A percentile compares a stretch with the other conserved stretches of the same genome.
Conservation (phyloP, 140 eudicot species). For the Senecio squalidus region DNA sequence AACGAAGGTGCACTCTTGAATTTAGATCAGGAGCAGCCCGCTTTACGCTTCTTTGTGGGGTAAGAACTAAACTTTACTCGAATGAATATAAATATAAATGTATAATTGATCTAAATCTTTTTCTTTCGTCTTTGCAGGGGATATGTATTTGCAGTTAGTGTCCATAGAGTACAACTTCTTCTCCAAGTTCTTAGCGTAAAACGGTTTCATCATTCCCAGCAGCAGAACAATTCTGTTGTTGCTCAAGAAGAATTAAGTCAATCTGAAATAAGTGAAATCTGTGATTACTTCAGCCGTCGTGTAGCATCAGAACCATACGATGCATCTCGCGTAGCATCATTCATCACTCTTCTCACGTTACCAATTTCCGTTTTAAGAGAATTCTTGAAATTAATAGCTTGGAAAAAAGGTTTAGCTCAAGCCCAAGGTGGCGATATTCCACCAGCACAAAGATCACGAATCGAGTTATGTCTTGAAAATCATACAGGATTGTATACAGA, state of each 20-base stretch:
- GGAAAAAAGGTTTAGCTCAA: conserved; percentile 84
- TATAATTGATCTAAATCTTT: background rate
- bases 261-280: conserved; percentile 84
- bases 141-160: conserved; percentile 96
- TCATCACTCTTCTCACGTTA: conserved; percentile 85
- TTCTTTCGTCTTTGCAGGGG: conserved; percentile 52
- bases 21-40: conserved; percentile 99
- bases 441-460: conserved; percentile 81
- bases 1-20: conserved; percentile 92
- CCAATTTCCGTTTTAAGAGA: conserved; percentile 88
- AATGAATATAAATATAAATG: background rate
- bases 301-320: conserved; percentile 99
- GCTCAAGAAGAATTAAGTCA: conserved; percentile 82
- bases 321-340: conserved; percentile 97
- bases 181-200: conserved; percentile 94
- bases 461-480: conserved; percentile 89
- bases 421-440: conserved; percentile 64
- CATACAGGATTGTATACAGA: conserved; percentile 60
- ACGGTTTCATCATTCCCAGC: conserved; percentile 86
- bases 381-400: conserved; percentile 82
- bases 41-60: conserved; percentile 99
- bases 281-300: conserved; percentile 96
- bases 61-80: conserved; percentile 18
- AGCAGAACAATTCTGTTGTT: conserved; percentile 47
- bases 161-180: conserved; percentile 95